Evolutionary conservation across 75 land plant species (phyloP).

Genomic region (Pseudotsuga menziesii): DNA sequence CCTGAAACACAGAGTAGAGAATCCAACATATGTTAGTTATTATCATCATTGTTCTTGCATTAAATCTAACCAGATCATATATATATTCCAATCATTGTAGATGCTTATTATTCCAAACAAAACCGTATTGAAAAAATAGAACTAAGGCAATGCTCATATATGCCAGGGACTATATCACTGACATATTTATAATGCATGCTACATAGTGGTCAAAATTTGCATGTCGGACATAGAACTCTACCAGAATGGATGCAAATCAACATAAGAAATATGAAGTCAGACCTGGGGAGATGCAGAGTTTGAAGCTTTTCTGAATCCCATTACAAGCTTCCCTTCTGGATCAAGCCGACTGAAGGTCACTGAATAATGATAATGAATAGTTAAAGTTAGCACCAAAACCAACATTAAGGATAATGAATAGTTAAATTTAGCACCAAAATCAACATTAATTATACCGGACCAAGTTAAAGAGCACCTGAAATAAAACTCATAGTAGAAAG

Average conservation of each 20-base stretch:
- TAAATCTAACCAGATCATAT: background rate
- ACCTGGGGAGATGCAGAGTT: constrained; percentile 59
- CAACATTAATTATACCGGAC: background rate
- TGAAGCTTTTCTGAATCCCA: constrained; percentile 94
- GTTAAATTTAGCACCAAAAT: constrained; percentile 1
- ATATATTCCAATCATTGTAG: background rate
- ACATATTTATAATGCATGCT: background rate
- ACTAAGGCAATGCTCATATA: background rate
- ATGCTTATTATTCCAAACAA: background rate
- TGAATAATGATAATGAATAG: constrained; percentile 25
- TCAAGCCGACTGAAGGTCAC: constrained; percentile 92
- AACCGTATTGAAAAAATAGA: background rate
- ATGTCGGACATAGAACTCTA: background rate
- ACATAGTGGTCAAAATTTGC: too few relatives aligned
- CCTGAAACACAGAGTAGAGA: constrained; percentile 24
- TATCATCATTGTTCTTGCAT: background rate
- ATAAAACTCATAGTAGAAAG: background rate
- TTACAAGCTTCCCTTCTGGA: constrained; percentile 91
- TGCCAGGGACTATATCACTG: background rate
- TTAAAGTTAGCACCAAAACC: background rate
- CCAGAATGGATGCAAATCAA: constrained; percentile 4
- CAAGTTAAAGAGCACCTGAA: background rate
- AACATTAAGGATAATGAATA: background rate
- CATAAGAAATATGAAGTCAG: constrained; percentile 2
- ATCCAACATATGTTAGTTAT: background rate